Base-by-base conservation (phyloP, 1,284 basidiomycete species). In the Sutorius eximius region DNA sequence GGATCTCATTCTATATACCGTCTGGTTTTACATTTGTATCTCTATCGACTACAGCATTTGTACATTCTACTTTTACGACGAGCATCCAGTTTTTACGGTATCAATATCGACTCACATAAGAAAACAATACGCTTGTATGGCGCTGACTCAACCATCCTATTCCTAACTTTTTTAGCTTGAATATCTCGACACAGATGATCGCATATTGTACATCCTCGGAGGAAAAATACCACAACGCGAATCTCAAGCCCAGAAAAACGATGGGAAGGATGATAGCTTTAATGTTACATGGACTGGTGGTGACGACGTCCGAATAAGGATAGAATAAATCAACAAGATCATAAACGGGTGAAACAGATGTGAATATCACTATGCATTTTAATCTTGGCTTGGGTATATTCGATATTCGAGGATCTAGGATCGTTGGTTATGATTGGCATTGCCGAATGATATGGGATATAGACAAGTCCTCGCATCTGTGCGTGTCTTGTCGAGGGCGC, bases 11-110 rank as follows among this genome's bases (percentile, higher is more conserved):
- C 6, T 15, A 27, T 15, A 27, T 34, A 37, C 10, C 13, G 22
- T 45, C 36, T 32, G n/a, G 12, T 45, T 56, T 11, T 5, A 15
- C 18, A 47, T 33, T 18, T 57, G 44, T 53, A 41, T 53, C 16
- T 3, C 9, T 37, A 33, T n/a, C 3, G 27, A 18, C 20, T 32
- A 7, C 15, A 15, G 27, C 2, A 9, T 3, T 11, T 11, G 15
- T 15, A 30, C 34, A 7, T 34, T 30, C 3, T 16, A 24, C 24
- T 30, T 54, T 49, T 18, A 46, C 27, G 2, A 33, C 12, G 7
- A 4, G 10, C 22, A 4, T 7, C 27, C 5, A 12, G 12, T 29
- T 12, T 7, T 13, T 44, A 42, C 15, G 24, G 15, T 3, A 16
- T 42, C 22, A 5, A 24, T 16, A 24, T 3, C 5, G 24, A 27